phyloP scores from a whole-genome alignment of 352 stramenopile genomes.

The Pythium brachiatum region DNA sequence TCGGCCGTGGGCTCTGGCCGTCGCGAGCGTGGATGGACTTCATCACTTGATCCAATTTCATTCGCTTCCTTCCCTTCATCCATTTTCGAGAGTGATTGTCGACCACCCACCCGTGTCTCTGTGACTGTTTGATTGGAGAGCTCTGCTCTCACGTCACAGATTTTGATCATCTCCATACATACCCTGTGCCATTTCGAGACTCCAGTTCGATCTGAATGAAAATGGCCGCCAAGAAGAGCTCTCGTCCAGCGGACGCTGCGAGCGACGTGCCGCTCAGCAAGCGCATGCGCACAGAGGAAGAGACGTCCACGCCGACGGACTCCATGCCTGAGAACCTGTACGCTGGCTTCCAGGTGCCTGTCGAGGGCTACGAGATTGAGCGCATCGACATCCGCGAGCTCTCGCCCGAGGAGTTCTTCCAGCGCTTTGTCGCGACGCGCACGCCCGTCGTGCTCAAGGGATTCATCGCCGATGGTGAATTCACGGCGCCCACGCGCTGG shows the following conservation, averaged over 20 bases:
- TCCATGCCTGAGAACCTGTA: conserved; percentile 48
- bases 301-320: background rate
- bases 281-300: conserved; percentile 38
- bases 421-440: conserved; percentile 69
- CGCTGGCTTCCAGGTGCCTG: conserved; percentile 46
- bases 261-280: conserved; percentile 31
- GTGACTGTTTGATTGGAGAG: background rate
- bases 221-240: conserved; percentile 9
- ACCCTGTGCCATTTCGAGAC: background rate
- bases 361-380: conserved; percentile 45
- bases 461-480: conserved; percentile 52
- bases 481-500: conserved; percentile 65
- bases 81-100: conserved; percentile 8
- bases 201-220: background rate
- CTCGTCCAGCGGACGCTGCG: background rate
- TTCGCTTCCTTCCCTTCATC: too few relatives aligned
- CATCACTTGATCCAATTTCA: too few relatives aligned
- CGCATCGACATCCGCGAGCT: conserved; percentile 49
- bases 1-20: too few relatives aligned
- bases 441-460: conserved; percentile 78
- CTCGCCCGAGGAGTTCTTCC: conserved; percentile 74
- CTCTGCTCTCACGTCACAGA: conserved; percentile 17
- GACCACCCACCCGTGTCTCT: conserved; percentile 16
- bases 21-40: too few relatives aligned
- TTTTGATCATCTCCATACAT: conserved; percentile 3